Conservation (phyloP, 768 basidiomycete genomes). For the Termitomyces eurrhizus region DNA sequence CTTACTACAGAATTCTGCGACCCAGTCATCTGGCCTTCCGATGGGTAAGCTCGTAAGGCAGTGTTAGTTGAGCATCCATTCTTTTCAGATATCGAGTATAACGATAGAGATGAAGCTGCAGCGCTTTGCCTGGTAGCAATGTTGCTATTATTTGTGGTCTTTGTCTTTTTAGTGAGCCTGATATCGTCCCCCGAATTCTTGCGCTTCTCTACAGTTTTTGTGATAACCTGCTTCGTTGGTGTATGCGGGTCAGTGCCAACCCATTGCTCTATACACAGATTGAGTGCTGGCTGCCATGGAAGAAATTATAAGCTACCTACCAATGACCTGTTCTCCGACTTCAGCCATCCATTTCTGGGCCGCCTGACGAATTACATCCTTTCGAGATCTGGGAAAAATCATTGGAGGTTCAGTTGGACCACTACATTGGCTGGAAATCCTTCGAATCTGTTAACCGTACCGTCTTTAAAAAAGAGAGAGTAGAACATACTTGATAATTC, state of each 20-base stretch:
- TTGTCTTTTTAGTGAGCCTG: not conserved
- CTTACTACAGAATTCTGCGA: not conserved
- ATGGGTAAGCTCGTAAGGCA: not conserved
- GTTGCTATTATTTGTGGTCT: not conserved
- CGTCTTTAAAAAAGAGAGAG: not conserved
- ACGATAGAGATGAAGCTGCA: not conserved
- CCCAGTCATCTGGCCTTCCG: not conserved
- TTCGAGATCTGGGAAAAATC: not conserved
- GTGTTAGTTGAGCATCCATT: not conserved
- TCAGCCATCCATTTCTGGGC: conserved; percentile 4
- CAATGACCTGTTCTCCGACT: not conserved
- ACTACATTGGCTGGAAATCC: not conserved
- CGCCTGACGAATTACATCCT: not conserved
- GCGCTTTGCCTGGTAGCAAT: not conserved
- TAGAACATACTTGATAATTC: not conserved
- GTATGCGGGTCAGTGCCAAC: not conserved
- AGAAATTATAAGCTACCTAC: not conserved
- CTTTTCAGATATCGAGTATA: not conserved
- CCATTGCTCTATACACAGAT: not conserved
- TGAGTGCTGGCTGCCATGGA: not conserved
- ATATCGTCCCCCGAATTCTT: not conserved
- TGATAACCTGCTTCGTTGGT: not conserved
- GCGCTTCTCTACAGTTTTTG: not conserved
- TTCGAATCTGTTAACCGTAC: not conserved
- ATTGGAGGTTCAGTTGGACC: not conserved